Evolutionary conservation across 139 green algal species (phyloP).

Genomic region (Chlorella sp.): DNA sequence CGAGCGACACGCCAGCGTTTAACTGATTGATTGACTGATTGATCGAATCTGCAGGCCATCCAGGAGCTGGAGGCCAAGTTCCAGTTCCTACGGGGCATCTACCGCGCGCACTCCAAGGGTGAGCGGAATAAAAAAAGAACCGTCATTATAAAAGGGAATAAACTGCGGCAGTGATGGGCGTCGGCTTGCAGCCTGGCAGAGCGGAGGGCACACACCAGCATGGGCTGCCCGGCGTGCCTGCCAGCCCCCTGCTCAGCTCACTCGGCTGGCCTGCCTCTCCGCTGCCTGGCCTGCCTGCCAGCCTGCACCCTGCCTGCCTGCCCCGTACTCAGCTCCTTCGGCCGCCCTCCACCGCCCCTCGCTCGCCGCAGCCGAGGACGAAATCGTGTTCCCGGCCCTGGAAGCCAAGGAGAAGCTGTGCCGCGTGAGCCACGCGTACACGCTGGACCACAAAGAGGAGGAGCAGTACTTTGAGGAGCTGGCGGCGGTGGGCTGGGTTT

Average conservation of each 20-base stretch:
- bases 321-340: background rate
- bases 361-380: constrained; percentile 78
- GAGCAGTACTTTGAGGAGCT: constrained; percentile 86
- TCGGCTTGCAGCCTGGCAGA: no score
- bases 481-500: constrained; percentile 34
- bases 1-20: no score
- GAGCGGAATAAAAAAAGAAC: no score
- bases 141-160: no score
- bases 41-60: constrained; percentile 18
- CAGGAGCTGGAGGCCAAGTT: constrained; percentile 85
- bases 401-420: constrained; percentile 93
- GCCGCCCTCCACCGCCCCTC: background rate
- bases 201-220: no score
- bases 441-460: constrained; percentile 96
- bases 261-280: no score
- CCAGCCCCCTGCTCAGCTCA: no score
- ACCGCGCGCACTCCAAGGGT: constrained; percentile 75
- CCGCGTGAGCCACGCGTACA: constrained; percentile 97
- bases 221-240: no score
- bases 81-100: constrained; percentile 90
- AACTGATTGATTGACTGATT: no score
- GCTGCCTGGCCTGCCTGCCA: background rate
- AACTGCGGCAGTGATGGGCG: no score
- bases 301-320: background rate
- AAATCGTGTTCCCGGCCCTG: constrained; percentile 98